Evolutionary conservation across 2,329 filamentous ascomycete species (phyloP).

Genomic region (Colletotrichum endophyticum): DNA sequence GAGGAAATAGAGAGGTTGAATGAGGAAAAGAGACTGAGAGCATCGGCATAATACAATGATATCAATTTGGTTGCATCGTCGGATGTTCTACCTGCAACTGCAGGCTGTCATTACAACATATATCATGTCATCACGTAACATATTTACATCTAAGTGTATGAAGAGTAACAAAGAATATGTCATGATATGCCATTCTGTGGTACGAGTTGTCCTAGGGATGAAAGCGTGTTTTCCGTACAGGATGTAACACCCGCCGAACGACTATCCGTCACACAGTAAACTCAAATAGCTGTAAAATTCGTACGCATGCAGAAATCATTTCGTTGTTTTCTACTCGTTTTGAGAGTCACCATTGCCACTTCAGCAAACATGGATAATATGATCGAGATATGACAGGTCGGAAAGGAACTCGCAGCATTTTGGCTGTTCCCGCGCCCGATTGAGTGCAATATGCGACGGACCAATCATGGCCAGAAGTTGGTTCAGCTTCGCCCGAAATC

Average conservation of each 20-base stretch:
- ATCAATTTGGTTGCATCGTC: not conserved
- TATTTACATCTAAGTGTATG: not conserved
- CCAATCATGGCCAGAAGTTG: not conserved
- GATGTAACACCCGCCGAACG: not conserved
- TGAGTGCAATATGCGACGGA: not conserved
- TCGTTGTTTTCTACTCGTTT: not conserved
- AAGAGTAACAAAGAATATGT: not conserved
- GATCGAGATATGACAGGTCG: not conserved
- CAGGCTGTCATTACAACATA: not conserved
- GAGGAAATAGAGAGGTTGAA: conserved; percentile 25
- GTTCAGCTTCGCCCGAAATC: not conserved
- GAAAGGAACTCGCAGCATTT: not conserved
- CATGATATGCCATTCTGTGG: not conserved
- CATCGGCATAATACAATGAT: not conserved
- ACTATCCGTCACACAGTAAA: not conserved
- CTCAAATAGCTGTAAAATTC: not conserved
- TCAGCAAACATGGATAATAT: not conserved
- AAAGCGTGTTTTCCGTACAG: not conserved
- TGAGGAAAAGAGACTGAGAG: not conserved
- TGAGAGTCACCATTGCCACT: not conserved
- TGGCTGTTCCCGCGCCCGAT: not conserved
- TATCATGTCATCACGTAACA: not conserved
- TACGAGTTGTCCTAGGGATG: not conserved
- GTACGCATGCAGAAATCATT: not conserved
- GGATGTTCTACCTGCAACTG: not conserved